Conservation (phyloP, 129 eudicot species). For the Flaveria bidentis region DNA sequence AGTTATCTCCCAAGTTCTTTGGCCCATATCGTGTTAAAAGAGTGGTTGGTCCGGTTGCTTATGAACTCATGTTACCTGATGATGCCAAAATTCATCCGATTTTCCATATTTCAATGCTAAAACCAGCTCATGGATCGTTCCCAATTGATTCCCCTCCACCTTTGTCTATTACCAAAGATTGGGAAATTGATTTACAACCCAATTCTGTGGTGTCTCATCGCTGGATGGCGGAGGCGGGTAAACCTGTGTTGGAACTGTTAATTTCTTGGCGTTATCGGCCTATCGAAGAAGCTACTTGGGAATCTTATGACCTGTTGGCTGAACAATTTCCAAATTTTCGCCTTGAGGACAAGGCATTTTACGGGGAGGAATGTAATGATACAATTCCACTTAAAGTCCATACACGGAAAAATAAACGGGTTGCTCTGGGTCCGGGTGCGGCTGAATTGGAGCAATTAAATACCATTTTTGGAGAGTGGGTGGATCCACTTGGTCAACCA, state of each 20-base stretch:
- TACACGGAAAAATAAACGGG: no score
- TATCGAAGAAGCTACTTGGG: conserved; percentile 4
- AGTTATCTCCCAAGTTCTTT: neutral
- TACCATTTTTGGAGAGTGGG: no score
- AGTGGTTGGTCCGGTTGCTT: conserved; percentile 10
- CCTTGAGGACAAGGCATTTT: no score
- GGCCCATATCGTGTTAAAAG: conserved; percentile 8
- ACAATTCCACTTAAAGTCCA: no score
- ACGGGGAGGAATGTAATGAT: no score
- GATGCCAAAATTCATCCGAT: conserved; percentile 20
- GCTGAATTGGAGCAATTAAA: no score
- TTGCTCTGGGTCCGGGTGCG: no score
- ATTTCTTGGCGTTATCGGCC: neutral
- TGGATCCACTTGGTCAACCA: no score
- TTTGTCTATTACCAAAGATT: conserved; percentile 8
- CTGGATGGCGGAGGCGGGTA: neutral
- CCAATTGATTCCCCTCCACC: neutral
- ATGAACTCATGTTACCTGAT: neutral
- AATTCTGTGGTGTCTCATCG: neutral
- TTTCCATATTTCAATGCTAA: conserved; percentile 31
- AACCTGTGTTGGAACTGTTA: neutral
- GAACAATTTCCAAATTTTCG: no score
- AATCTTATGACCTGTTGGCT: neutral
- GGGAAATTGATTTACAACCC: conserved; percentile 5
- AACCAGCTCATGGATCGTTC: conserved; percentile 11